Conservation (phyloP, 2,329 filamentous ascomycete genomes). For the Huntiella savannae region DNA sequence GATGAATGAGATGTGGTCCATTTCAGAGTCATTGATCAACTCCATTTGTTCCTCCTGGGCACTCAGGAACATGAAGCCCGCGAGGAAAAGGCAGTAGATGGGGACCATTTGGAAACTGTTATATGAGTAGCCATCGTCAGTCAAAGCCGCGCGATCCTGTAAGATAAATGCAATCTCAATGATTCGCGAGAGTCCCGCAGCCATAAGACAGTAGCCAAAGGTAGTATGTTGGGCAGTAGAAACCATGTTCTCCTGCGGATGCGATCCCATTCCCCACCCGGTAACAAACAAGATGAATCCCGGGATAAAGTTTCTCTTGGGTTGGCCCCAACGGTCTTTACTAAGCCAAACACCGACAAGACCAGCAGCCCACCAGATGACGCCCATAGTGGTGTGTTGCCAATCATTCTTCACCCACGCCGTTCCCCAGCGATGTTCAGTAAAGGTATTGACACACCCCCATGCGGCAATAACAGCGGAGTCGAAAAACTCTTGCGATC, state of each 20-base stretch:
- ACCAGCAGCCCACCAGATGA: conserved; percentile 94
- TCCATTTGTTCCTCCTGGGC: conserved; percentile 93
- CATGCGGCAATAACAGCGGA: conserved; percentile 77
- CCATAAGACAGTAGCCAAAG: conserved; percentile 94
- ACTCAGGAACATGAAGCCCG: conserved; percentile 93
- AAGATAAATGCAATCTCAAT: conserved; percentile 85
- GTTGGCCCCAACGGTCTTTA: conserved; percentile 59
- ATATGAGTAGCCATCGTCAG: conserved; percentile 47
- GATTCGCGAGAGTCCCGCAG: conserved; percentile 61
- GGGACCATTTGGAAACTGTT: conserved; percentile 41
- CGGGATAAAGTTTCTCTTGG: conserved; percentile 84
- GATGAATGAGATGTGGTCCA: conserved; percentile 83
- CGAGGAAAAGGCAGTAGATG: conserved; percentile 59
- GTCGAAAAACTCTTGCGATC: conserved; percentile 95
- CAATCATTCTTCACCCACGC: conserved; percentile 85
- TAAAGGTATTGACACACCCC: conserved; percentile 97
- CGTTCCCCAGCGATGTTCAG: conserved; percentile 83
- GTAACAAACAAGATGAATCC: conserved; percentile 81
- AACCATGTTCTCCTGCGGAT: conserved; percentile 66
- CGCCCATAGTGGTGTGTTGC: conserved; percentile 98
- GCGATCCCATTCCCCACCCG: conserved; percentile 86
- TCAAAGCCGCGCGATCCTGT: conserved; percentile 45
- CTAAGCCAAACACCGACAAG: conserved; percentile 85
- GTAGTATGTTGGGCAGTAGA: conserved; percentile 75
- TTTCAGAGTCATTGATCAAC: conserved; percentile 49